Conservation (phyloP, 2,329 filamentous ascomycete genomes). For the Alternaria novae-zelandiae region DNA sequence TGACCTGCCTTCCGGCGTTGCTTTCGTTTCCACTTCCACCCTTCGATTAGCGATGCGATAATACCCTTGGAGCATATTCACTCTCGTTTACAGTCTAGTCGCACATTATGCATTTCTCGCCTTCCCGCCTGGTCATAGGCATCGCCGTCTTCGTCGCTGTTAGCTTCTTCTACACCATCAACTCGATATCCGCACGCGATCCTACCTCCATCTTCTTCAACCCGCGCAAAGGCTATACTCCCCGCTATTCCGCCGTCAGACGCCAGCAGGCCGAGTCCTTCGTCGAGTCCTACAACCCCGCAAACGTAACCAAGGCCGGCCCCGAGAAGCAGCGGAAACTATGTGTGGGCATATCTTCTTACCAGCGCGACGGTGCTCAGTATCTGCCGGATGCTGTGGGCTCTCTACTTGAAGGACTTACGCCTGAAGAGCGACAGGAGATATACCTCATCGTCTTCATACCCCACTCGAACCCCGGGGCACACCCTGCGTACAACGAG, state of each 20-base stretch:
- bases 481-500: slow-evolving; percentile 51
- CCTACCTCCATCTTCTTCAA: slow-evolving; percentile 48
- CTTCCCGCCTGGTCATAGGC: slow-evolving; percentile 27
- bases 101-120: slow-evolving; percentile 27
- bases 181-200: slow-evolving; percentile 36
- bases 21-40: background rate
- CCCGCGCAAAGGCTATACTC: slow-evolving; percentile 38
- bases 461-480: slow-evolving; percentile 50
- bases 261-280: slow-evolving; percentile 39
- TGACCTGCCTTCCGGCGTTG: slow-evolving; percentile 7
- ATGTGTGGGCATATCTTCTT: slow-evolving; percentile 55
- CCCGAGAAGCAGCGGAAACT: slow-evolving; percentile 34
- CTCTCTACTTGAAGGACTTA: slow-evolving; percentile 53
- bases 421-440: slow-evolving; percentile 48
- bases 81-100: slow-evolving; percentile 5
- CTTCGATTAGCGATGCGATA: slow-evolving; percentile 14
- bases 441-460: slow-evolving; percentile 55
- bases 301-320: slow-evolving; percentile 23
- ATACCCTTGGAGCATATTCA: slow-evolving; percentile 7
- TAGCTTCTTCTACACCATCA: slow-evolving; percentile 31
- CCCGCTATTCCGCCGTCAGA: slow-evolving; percentile 40
- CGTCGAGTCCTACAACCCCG: slow-evolving; percentile 27
- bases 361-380: slow-evolving; percentile 48
- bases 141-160: slow-evolving; percentile 24
- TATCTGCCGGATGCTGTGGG: slow-evolving; percentile 54